Base-by-base conservation (phyloP, 2,329 filamentous ascomycete genomes). In the Diplodia corticola region DNA sequence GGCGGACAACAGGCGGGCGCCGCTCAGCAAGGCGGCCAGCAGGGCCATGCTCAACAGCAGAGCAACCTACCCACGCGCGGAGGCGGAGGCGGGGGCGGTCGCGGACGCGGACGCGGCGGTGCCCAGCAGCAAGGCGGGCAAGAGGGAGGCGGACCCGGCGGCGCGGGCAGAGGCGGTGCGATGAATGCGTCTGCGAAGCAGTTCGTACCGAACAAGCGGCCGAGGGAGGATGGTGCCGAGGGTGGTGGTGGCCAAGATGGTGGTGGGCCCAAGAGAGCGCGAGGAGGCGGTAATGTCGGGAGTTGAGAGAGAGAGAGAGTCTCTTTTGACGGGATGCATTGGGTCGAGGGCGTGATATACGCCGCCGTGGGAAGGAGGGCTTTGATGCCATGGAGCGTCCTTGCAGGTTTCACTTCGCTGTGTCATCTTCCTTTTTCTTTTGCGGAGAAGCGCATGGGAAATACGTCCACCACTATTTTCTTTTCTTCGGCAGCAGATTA, bases 141-240 rank as follows among this genome's bases (percentile, higher is more conserved):
- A 13, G 65, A 71, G 59, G 40, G 40, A 15, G 65, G 71, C 7
- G 66, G 70, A 5, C 68, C 74, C 44, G 72, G 75, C 20, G 70
- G 40, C 5, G 40, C n/a, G 0, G 69, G 72, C 1, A 69, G 70
- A 5, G 71, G 69, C 3, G 71, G 69, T 10, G 12, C 10, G 3
- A 69, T 80, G 68, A 80, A 78, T 50, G 73, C 77, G 0, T 71
- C 70, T 20, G 78, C 78, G 1, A 67, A 67, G 57, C 71, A 73
- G 5, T 80, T 79, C 55, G 69, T 72, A n/a, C 77, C 77, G 24
- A 73, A 77, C 69, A 78, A 78, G 70, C 71, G 76, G 7, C 70
- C 71, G 5, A 69, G 72, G 22, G 75, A 77, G 35, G 68, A 68
- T 22, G 69, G 67, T 0, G 72, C 54, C 50, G 72, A 70, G 13